These are phyloP conservation scores for Starmerella kuoi DNA, from an alignment of 805 yeast species.

Conservation along the genomic window DNA sequence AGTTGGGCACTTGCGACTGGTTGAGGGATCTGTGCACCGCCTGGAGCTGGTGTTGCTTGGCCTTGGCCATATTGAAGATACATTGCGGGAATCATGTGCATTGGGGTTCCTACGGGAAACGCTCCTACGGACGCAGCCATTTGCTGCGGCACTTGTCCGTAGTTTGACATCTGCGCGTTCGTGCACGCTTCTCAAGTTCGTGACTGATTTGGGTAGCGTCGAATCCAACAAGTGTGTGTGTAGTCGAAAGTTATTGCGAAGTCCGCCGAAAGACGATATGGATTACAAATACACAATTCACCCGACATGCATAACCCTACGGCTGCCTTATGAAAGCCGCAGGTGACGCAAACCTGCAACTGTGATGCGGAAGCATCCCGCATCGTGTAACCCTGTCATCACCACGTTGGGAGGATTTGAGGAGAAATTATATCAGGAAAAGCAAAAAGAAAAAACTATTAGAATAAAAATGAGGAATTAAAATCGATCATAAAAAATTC, in stretches of 20 bases:
- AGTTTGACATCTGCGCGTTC: conserved; percentile 13
- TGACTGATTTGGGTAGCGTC: no score
- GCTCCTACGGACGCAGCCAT: conserved; percentile 10
- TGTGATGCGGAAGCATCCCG: neutral
- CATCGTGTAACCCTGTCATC: neutral
- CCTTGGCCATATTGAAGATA: conserved; percentile 10
- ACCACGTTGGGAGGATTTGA: no score
- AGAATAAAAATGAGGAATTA: no score
- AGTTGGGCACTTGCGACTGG: conserved; percentile 2
- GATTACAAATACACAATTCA: conserved; percentile 1
- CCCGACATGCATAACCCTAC: conserved; percentile 4
- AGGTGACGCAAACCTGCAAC: neutral
- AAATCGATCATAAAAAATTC: no score
- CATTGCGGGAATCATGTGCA: conserved; percentile 10
- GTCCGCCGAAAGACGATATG: conserved; percentile 3
- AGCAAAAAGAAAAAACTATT: no score
- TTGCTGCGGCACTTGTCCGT: conserved; percentile 16
- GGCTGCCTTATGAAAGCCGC: neutral
- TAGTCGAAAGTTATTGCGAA: neutral
- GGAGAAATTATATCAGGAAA: no score
- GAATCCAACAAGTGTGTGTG: no score
- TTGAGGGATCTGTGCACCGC: conserved; percentile 6
- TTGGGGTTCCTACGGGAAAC: conserved; percentile 9
- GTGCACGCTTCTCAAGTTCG: no score
- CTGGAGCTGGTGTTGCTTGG: conserved; percentile 6